Conservation (phyloP, 2,329 filamentous ascomycete genomes). For the Sporothrix protearum region DNA sequence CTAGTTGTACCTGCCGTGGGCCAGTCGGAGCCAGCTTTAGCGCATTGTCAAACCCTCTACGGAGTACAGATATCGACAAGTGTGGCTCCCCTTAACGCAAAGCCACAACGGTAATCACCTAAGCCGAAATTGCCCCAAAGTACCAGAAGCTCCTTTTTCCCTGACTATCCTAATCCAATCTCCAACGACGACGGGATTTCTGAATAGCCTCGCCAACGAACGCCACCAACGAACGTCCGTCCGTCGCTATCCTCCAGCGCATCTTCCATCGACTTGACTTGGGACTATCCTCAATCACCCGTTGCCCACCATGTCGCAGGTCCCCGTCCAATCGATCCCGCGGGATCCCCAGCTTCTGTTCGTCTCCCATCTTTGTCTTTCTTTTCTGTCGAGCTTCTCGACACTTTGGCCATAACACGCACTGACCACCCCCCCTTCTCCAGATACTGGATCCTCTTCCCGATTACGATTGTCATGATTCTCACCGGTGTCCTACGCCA, state of each 20-base stretch:
- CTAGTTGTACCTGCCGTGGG: not conserved
- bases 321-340: conserved; percentile 90
- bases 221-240: not conserved
- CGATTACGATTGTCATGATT: conserved; percentile 97
- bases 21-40: not conserved
- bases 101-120: not conserved
- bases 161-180: not conserved
- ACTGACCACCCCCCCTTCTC: not conserved
- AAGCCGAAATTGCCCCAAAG: not conserved
- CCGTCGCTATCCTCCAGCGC: not conserved
- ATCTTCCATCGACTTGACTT: not conserved
- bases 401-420: not conserved
- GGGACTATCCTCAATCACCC: not conserved
- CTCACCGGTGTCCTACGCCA: conserved; percentile 93
- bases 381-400: not conserved
- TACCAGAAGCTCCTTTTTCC: conserved; percentile 19
- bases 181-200: not conserved
- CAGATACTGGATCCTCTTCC: conserved; percentile 98
- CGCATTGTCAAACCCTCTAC: not conserved
- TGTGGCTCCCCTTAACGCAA: conserved; percentile 11
- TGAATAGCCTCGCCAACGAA: conserved; percentile 16
- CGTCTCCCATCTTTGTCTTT: conserved; percentile 38
- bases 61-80: too few species aligned
- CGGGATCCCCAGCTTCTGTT: conserved; percentile 98
- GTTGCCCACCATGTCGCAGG: conserved; percentile 68